Evolutionary conservation across 371 early-diverging fungal genomes (phyloP).

Genomic region (Mortierella sp.): DNA sequence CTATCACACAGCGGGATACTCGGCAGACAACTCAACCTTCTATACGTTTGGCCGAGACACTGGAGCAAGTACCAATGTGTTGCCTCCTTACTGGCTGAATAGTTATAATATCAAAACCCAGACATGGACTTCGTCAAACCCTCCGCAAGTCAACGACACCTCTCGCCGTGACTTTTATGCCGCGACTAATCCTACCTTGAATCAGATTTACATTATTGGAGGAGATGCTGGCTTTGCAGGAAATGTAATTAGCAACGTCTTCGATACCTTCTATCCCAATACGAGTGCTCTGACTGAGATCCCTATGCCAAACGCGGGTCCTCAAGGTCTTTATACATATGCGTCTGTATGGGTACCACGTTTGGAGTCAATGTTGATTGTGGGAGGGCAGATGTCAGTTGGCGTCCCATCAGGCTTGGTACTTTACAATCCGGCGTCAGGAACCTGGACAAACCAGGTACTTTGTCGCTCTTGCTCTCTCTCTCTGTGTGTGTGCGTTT

Average conservation of each 20-base stretch:
- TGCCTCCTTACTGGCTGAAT: constrained; percentile 18
- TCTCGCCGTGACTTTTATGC: constrained; percentile 42
- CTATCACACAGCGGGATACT: constrained; percentile 31
- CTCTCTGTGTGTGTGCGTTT: background rate
- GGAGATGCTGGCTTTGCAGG: constrained; percentile 24
- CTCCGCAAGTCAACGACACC: constrained; percentile 11
- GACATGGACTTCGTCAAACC: constrained; percentile 19
- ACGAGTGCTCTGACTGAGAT: constrained; percentile 16
- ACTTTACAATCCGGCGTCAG: constrained; percentile 14
- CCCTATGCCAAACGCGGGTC: constrained; percentile 10
- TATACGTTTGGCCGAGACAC: constrained; percentile 44
- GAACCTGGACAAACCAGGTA: constrained; percentile 46
- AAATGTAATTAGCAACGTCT: constrained; percentile 5
- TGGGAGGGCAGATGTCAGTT: constrained; percentile 16
- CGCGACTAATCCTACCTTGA: constrained; percentile 17
- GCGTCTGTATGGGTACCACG: constrained; percentile 32
- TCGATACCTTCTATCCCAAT: constrained; percentile 19
- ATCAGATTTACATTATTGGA: constrained; percentile 36
- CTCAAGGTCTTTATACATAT: constrained; percentile 27
- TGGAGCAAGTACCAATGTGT: constrained; percentile 10
- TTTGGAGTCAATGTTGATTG: constrained; percentile 20
- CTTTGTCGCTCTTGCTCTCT: background rate
- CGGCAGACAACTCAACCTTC: constrained; percentile 24
- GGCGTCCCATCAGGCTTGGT: constrained; percentile 3
- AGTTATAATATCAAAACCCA: constrained; percentile 19